Evolutionary conservation across 176 grass and related monocot species (phyloP), one percentile per base, ranked within the genome.

Genomic region (Metroxylon sagu): DNA sequence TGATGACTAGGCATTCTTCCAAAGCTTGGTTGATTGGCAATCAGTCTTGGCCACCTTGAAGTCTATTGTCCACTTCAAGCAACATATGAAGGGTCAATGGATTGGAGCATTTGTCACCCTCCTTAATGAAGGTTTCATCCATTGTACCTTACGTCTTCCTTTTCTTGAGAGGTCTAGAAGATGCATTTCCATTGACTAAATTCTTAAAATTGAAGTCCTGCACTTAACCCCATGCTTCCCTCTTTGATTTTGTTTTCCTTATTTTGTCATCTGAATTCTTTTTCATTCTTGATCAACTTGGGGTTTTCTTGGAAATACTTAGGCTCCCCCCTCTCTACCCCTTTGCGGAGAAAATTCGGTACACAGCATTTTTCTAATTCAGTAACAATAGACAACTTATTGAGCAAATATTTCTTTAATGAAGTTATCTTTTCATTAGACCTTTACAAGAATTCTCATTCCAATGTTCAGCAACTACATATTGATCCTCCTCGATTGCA

Each of bases 141-240:
- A n/a, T n/a, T n/a, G n/a, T n/a, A n/a, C n/a, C 35, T 39, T 39
- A 8, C 7, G 8, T 39, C 7, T 39, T 39, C 35, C 12, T 8
- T 39, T 8, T 12, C 35, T 39, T 39, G 7, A 39, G 35, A 39
- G 35, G 12, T 12, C 7, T 39, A 12, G 35, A 39, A 10, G 35
- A 39, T 58, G 75, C 71, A 59, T 83, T 68, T 77, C 61, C 73
- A 59, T 79, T 70, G 51, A 62, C 39, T 48, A 48, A 23, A n/a
- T n/a, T n/a, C 56, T 74, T 80, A 29, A 10, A 15, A 66, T 48
- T 64, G 76, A 75, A 64, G 39, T 53, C 57, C 71, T 76, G 69
- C 57, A 63, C 54, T 67, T 64, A 64, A 64, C 60, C 59, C 56
- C 8, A 53, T 4, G 80, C 77, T 75, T 66, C 63, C 27, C 75